phyloP scores from a whole-genome alignment of 2,329 filamentous ascomycete species.

The Neonectria hederae region DNA sequence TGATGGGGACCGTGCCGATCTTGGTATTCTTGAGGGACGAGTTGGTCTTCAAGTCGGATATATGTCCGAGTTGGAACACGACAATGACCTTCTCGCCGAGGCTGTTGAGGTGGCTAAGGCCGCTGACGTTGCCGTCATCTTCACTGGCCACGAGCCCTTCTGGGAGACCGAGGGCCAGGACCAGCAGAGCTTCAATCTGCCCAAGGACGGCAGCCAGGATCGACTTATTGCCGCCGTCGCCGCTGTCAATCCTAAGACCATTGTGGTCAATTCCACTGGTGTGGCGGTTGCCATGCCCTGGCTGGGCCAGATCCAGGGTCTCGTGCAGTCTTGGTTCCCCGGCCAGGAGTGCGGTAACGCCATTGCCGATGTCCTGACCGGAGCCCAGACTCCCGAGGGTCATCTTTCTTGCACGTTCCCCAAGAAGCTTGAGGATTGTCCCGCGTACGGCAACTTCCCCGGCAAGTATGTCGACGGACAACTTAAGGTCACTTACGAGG shows the following conservation, averaged over 20 bases:
- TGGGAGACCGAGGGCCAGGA: slow-evolving; percentile 68
- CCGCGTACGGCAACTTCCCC: slow-evolving; percentile 69
- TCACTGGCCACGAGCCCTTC: slow-evolving; percentile 67
- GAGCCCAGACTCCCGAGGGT: slow-evolving; percentile 70
- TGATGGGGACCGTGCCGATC: slow-evolving; percentile 27
- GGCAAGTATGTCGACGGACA: slow-evolving; percentile 57
- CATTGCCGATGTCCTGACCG: slow-evolving; percentile 73
- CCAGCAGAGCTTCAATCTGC: slow-evolving; percentile 76
- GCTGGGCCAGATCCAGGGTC: slow-evolving; percentile 64
- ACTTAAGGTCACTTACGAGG: slow-evolving; percentile 71
- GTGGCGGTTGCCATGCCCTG: slow-evolving; percentile 70
- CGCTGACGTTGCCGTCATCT: slow-evolving; percentile 63
- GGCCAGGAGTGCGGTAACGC: slow-evolving; percentile 76
- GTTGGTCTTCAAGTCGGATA: slow-evolving; percentile 46
- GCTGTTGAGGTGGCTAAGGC: slow-evolving; percentile 67
- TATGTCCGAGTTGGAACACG: slow-evolving; percentile 45
- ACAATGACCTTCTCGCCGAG: slow-evolving; percentile 51
- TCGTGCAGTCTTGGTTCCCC: slow-evolving; percentile 74
- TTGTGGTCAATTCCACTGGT: slow-evolving; percentile 72
- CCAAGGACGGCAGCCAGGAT: slow-evolving; percentile 67
- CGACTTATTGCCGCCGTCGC: slow-evolving; percentile 65
- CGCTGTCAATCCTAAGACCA: slow-evolving; percentile 65
- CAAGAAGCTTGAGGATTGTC: slow-evolving; percentile 67
- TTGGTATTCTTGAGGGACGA: slow-evolving; percentile 47
- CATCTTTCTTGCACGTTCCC: slow-evolving; percentile 73